These are phyloP conservation scores for Oryza longistaminata DNA, from an alignment of 176 grass and related monocot genomes.

Conservation along the genomic window DNA sequence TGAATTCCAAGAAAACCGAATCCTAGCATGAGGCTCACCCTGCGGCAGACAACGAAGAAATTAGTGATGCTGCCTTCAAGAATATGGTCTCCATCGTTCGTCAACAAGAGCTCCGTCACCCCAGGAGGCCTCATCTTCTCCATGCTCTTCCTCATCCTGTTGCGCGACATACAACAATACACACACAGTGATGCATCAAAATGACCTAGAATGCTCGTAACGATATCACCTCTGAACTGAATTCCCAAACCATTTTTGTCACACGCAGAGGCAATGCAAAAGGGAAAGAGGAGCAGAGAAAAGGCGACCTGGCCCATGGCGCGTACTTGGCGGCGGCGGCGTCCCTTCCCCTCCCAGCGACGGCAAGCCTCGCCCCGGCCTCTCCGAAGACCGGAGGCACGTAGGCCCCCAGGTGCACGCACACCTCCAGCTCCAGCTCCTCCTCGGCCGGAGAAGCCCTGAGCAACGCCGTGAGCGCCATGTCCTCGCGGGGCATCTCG, in stretches of 20 bases:
- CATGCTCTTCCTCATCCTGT: conserved; percentile 67
- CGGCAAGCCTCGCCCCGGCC: conserved; percentile 55
- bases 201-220: neutral
- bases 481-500: conserved; percentile 42
- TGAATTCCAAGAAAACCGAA: neutral
- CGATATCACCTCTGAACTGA: neutral
- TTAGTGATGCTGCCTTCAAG: conserved; percentile 87
- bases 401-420: conserved; percentile 64
- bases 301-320: conserved; percentile 60
- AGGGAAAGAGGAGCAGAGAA: neutral
- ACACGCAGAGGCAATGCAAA: neutral
- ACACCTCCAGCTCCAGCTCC: conserved; percentile 45
- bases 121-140: conserved; percentile 86
- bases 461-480: conserved; percentile 68
- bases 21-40: conserved; percentile 32
- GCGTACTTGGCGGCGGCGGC: conserved; percentile 69
- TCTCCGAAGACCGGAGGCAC: conserved; percentile 55
- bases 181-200: neutral
- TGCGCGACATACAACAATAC: conserved; percentile 3
- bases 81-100: conserved; percentile 73
- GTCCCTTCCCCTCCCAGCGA: conserved; percentile 60
- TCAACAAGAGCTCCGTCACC: conserved; percentile 73
- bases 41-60: conserved; percentile 76
- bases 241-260: no score
- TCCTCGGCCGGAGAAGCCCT: conserved; percentile 19